phyloP scores from a whole-genome alignment of 1,284 basidiomycete genomes.

The Ceraceosorus guamensis region DNA sequence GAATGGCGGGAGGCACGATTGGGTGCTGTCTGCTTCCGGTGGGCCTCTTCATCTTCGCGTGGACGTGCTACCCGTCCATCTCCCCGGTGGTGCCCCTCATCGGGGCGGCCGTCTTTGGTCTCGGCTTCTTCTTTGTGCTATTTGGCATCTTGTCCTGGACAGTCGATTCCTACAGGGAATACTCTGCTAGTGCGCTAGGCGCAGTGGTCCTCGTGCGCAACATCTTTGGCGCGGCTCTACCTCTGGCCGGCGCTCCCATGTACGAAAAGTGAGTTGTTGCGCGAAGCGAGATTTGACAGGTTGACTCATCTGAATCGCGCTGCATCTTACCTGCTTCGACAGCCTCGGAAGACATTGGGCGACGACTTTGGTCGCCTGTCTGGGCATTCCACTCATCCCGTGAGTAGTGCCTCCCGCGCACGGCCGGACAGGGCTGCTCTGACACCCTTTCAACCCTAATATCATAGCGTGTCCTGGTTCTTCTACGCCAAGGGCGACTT shows the following conservation, averaged over 20 bases:
- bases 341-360: slow-evolving; percentile 13
- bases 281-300: neutral
- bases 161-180: slow-evolving; percentile 7
- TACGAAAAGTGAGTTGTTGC: slow-evolving; percentile 6
- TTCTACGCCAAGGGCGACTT: slow-evolving; percentile 8
- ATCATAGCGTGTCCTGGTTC: slow-evolving; percentile 8
- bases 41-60: slow-evolving; percentile 43
- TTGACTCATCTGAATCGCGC: neutral
- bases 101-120: slow-evolving; percentile 25
- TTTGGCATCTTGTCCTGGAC: slow-evolving; percentile 29
- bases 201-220: slow-evolving; percentile 8
- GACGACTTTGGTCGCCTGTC: slow-evolving; percentile 7
- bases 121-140: slow-evolving; percentile 33
- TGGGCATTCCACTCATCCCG: slow-evolving; percentile 11
- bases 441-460: neutral
- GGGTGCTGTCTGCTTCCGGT: slow-evolving; percentile 37
- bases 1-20: slow-evolving; percentile 35
- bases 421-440: neutral
- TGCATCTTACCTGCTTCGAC: neutral
- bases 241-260: slow-evolving; percentile 6
- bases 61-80: slow-evolving; percentile 33
- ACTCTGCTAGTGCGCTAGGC: slow-evolving; percentile 22
- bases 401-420: neutral
- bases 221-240: slow-evolving; percentile 11
- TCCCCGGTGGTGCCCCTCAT: slow-evolving; percentile 34